These are phyloP conservation scores for Trametes sanguinea DNA, from an alignment of 768 basidiomycete species.

Conservation along the genomic window DNA sequence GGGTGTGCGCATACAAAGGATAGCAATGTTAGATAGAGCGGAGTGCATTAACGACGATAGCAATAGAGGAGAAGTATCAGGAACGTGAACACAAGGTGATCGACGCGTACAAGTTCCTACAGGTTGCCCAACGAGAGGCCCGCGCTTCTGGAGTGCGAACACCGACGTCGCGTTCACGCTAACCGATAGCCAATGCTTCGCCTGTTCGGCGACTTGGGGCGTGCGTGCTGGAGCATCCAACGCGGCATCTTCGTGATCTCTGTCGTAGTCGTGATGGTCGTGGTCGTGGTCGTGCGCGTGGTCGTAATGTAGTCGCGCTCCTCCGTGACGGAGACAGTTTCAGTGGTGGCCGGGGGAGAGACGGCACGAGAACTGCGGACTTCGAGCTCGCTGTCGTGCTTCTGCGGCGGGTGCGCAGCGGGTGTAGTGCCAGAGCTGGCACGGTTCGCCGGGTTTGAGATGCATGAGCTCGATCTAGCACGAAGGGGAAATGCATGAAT, in stretches of 20 bases:
- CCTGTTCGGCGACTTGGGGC: constrained; percentile 8
- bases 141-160: background rate
- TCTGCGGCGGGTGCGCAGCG: constrained; percentile 22
- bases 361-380: constrained; percentile 7
- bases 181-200: constrained; percentile 22
- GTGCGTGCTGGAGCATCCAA: constrained; percentile 14
- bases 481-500: background rate
- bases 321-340: constrained; percentile 29
- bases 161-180: background rate
- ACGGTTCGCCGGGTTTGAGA: constrained; percentile 18
- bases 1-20: no score
- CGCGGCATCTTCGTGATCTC: constrained; percentile 29
- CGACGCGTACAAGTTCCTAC: no score
- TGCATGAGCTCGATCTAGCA: constrained; percentile 26
- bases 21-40: no score
- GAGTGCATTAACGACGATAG: no score
- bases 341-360: constrained; percentile 22
- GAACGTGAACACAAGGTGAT: no score
- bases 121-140: no score
- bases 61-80: no score
- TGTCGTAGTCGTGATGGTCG: constrained; percentile 30
- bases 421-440: constrained; percentile 29
- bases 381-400: constrained; percentile 16
- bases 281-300: constrained; percentile 33
- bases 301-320: constrained; percentile 26